Percentiles rank a stretch among this genome's conserved stretches.
Evolutionary conservation across 331 rosid species (phyloP).

Genomic region (Quercus tomentella): DNA sequence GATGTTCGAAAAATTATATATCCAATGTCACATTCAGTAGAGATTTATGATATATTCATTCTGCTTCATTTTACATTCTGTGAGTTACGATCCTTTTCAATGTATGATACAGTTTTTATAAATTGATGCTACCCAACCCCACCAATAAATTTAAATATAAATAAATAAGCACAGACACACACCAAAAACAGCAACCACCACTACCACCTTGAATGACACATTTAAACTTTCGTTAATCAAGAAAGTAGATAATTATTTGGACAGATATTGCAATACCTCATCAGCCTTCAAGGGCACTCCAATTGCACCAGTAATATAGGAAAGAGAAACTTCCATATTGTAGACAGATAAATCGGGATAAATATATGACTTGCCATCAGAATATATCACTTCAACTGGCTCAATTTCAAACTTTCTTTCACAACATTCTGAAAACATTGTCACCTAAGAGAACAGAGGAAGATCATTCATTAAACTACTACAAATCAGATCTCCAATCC

Average conservation of each 20-base stretch:
- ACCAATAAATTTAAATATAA: background rate
- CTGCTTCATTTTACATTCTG: no score
- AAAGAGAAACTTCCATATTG: slow-evolving; percentile 78
- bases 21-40: no score
- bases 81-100: no score
- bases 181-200: background rate
- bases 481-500: slow-evolving; percentile 8
- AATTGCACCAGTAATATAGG: slow-evolving; percentile 58
- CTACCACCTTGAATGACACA: background rate
- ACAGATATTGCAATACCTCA: slow-evolving; percentile 45
- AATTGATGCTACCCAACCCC: background rate
- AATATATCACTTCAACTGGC: slow-evolving; percentile 79
- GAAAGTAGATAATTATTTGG: background rate
- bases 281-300: slow-evolving; percentile 79
- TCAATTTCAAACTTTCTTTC: slow-evolving; percentile 73
- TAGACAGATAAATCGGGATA: slow-evolving; percentile 87
- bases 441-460: slow-evolving; percentile 47
- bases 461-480: slow-evolving; percentile 13
- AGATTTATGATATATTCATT: no score
- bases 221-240: background rate
- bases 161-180: background rate
- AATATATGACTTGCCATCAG: slow-evolving; percentile 66
- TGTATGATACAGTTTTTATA: no score
- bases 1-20: no score
- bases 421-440: slow-evolving; percentile 68